These are phyloP conservation scores for Fusarium cicatricum DNA, from an alignment of 2,329 filamentous ascomycete genomes.

Conservation along the genomic window DNA sequence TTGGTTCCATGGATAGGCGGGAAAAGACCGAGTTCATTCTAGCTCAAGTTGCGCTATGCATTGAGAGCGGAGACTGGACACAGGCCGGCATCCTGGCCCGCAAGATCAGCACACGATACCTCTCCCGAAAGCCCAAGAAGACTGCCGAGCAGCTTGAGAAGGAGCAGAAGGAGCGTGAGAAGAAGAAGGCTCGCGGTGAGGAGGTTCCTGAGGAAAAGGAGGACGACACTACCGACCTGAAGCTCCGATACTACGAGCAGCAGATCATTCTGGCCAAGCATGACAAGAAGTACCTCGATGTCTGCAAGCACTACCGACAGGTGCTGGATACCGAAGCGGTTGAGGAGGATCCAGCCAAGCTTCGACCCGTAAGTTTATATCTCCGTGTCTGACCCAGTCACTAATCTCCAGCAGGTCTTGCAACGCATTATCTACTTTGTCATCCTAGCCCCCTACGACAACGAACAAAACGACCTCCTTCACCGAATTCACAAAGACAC, in stretches of 20 bases:
- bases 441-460: conserved; percentile 95
- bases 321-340: conserved; percentile 96
- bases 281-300: conserved; percentile 95
- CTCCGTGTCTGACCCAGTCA: neutral
- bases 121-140: conserved; percentile 90
- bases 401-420: conserved; percentile 67
- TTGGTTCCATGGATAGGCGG: conserved; percentile 94
- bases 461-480: conserved; percentile 96
- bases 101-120: conserved; percentile 96
- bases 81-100: conserved; percentile 92
- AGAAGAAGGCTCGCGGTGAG: conserved; percentile 80
- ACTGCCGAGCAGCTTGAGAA: conserved; percentile 88
- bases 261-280: conserved; percentile 96
- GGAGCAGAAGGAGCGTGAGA: conserved; percentile 87
- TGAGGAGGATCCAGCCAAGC: conserved; percentile 85
- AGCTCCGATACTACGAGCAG: conserved; percentile 96
- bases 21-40: conserved; percentile 99
- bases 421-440: conserved; percentile 98
- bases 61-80: conserved; percentile 94
- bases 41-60: conserved; percentile 92
- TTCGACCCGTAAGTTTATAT: conserved; percentile 74
- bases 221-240: conserved; percentile 95
- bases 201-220: conserved; percentile 80
- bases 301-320: conserved; percentile 97
- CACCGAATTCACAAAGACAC: conserved; percentile 90